These are phyloP conservation scores for Sporothrix luriei DNA, from an alignment of 2,329 filamentous ascomycete species.

Conservation along the genomic window DNA sequence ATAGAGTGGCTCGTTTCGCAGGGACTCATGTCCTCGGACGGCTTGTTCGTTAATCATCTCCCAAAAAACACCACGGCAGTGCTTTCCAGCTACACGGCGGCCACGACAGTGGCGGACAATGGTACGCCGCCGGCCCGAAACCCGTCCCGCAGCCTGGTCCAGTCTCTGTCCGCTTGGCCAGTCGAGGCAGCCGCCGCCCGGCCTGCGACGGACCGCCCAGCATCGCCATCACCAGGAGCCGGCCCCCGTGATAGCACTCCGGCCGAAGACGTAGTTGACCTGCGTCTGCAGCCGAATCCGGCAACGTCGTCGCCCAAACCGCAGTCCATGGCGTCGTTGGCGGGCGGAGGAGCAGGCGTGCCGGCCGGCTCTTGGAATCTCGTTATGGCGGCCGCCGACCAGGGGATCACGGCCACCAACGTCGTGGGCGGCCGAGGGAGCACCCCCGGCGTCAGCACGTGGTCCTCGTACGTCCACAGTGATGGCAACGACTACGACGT, in stretches of 20 bases:
- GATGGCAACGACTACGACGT: slow-evolving; percentile 33
- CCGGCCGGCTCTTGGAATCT: background rate
- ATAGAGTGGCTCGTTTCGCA: slow-evolving; percentile 46
- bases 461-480: background rate
- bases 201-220: background rate
- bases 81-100: background rate
- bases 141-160: background rate
- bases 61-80: background rate
- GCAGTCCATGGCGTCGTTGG: slow-evolving; percentile 30
- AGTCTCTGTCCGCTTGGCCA: background rate
- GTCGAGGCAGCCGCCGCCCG: background rate
- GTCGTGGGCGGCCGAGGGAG: background rate
- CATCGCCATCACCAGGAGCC: background rate
- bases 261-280: too few relatives aligned
- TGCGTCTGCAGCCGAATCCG: background rate
- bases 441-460: background rate
- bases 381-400: slow-evolving; percentile 18
- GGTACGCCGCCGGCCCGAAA: background rate
- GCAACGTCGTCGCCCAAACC: background rate
- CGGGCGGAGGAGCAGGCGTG: background rate
- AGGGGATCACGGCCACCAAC: background rate
- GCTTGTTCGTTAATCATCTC: slow-evolving; percentile 30
- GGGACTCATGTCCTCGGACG: slow-evolving; percentile 40
- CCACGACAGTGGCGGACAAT: background rate
- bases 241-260: background rate